Conservation (phyloP, 768 basidiomycete species). For the Mycena sanguinolenta region DNA sequence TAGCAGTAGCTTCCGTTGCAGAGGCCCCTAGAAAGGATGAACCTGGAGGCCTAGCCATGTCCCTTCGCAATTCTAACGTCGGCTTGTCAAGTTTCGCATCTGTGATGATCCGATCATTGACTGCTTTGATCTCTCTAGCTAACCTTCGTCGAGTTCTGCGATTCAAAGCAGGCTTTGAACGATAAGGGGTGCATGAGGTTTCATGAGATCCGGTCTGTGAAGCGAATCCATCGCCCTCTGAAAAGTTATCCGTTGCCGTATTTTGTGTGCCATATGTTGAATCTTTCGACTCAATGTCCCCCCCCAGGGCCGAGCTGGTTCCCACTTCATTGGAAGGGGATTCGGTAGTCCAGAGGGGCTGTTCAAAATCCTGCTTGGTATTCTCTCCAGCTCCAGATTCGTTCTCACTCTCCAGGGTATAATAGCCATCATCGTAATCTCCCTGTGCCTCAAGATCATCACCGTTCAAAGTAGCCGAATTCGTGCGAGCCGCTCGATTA, state of each 20-base stretch:
- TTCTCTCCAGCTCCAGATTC: background rate
- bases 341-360: background rate
- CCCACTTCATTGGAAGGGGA: background rate
- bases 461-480: background rate
- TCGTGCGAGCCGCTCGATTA: background rate
- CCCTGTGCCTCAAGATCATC: background rate
- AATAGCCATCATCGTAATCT: background rate
- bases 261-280: background rate
- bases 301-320: background rate
- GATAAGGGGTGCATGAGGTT: background rate
- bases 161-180: background rate
- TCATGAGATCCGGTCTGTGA: background rate
- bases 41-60: slow-evolving; percentile 6
- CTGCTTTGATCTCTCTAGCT: background rate
- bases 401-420: background rate
- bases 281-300: background rate
- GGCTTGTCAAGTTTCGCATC: background rate
- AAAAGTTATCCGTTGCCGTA: background rate
- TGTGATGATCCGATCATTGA: background rate
- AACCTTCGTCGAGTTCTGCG: background rate
- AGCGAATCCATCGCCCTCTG: background rate
- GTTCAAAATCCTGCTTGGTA: background rate
- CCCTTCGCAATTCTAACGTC: background rate
- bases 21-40: background rate
- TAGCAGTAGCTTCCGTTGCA: background rate